Conservation (phyloP, 2,329 filamentous ascomycete genomes). For the Calonectria pseudoreteaudii region DNA sequence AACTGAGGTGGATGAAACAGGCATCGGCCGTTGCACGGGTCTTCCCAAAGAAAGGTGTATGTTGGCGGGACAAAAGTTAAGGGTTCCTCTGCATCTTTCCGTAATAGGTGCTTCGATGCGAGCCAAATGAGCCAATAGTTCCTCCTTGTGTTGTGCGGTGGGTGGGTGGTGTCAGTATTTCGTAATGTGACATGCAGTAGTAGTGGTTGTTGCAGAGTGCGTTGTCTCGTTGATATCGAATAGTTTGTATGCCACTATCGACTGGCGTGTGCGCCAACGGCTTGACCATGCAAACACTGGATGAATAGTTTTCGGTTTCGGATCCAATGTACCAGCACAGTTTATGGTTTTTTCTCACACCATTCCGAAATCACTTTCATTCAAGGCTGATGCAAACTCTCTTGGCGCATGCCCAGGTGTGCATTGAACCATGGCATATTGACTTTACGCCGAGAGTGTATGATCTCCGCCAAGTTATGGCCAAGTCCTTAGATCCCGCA, state of each 20-base stretch:
- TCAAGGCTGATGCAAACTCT: conserved; percentile 5
- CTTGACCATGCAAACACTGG: background rate
- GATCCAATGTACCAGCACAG: background rate
- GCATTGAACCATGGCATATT: background rate
- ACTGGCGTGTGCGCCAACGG: background rate
- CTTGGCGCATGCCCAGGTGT: background rate
- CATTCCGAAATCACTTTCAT: background rate
- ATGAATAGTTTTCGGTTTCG: conserved; percentile 3
- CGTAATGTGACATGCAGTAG: background rate
- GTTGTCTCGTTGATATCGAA: background rate
- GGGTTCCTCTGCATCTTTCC: background rate
- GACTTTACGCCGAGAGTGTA: background rate
- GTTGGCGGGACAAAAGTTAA: background rate
- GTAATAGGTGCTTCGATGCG: background rate
- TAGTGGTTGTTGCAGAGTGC: background rate
- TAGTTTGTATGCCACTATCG: background rate
- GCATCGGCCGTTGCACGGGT: background rate
- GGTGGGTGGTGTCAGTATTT: background rate
- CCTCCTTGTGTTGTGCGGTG: background rate
- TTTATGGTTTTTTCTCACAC: background rate
- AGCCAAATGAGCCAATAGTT: background rate
- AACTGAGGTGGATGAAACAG: background rate
- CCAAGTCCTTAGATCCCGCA: conserved; percentile 6
- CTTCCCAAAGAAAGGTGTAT: background rate
- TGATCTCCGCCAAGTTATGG: conserved; percentile 1